Evolutionary conservation across 1,139 yeast genomes (phyloP), one percentile per base, ranked within the genome.

Genomic region (Hyphopichia pseudoburtonii): DNA sequence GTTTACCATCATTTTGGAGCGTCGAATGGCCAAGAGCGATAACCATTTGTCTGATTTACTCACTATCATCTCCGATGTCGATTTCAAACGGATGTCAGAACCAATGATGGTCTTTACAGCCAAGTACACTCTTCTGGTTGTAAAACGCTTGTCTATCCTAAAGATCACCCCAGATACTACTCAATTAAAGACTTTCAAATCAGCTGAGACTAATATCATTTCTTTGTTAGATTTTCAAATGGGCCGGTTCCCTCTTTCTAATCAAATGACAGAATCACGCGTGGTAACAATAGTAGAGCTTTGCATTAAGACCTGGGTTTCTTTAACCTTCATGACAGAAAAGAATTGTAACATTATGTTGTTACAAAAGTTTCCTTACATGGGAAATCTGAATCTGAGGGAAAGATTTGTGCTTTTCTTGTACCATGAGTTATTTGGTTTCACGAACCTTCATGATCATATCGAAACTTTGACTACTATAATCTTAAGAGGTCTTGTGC

Each of bases 321-420:
- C 42, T 16, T 39, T 52, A 15, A 44, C 54, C 4, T 43, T 46
- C n/a, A 16, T 54, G 6, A 36, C 53, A 3, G 42, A 51, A 21
- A 50, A 50, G 3, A 66, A 62, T 40, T 70, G 76, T 76, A 66
- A 65, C 36, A 54, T 53, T 31, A 44, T 70, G 21, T 51, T 67
- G 16, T 54, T 66, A 23, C 76, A 70, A 40, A 60, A 58, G 22
- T 70, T 54, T 40, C 71, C 73, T 1, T 72, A 67, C 38, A 49
- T 66, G 32, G 77, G 77, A 3, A 68, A 68, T 42, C 41, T 56
- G 0, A 51, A 53, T 17, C 70, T 66, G 69, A 51, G 76, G 44
- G 63, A 60, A 5, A 53, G 57, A 36, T 71, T 63, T 45, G 46
- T 52, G 2, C 43, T 67, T 33, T 58, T 47, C 30, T 55, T 70